A percentile compares a stretch with the other conserved stretches of the same genome.
phyloP scores from a whole-genome alignment of 176 grass and related monocot species.

The Zea luxurians region DNA sequence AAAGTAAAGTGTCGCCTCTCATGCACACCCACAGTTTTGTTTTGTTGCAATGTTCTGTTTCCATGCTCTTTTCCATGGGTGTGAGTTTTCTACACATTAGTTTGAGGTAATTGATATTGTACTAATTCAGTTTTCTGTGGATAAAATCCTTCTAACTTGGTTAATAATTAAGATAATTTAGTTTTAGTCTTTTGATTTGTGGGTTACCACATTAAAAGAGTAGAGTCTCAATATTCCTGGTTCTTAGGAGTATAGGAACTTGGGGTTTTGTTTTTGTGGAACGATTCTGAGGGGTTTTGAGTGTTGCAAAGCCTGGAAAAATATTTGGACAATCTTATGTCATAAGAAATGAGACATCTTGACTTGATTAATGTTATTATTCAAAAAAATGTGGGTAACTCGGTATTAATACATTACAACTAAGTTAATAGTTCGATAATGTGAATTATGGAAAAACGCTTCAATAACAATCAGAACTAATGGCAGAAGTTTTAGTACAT shows the following conservation, averaged over 20 bases:
- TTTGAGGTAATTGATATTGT: background rate
- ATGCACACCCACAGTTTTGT: no score
- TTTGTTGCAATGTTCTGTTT: no score
- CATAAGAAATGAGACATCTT: background rate
- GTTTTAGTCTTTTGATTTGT: background rate
- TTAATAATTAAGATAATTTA: background rate
- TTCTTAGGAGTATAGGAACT: background rate
- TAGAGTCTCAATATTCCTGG: background rate
- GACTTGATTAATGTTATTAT: background rate
- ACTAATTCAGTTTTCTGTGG: conserved; percentile 9
- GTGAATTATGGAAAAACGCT: background rate
- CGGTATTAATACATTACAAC: background rate
- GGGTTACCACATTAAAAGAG: background rate
- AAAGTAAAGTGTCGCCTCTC: no score
- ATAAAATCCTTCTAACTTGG: background rate
- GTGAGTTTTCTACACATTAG: conserved; percentile 2
- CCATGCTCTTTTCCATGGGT: no score
- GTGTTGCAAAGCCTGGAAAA: background rate
- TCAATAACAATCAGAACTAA: background rate
- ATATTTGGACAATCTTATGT: background rate
- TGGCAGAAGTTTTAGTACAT: background rate
- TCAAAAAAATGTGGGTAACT: background rate
- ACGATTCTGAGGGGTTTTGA: background rate
- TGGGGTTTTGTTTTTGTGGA: background rate
- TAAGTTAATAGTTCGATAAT: background rate